phyloP scores from a whole-genome alignment of 176 grass and related monocot species.

The Musa itinerans region DNA sequence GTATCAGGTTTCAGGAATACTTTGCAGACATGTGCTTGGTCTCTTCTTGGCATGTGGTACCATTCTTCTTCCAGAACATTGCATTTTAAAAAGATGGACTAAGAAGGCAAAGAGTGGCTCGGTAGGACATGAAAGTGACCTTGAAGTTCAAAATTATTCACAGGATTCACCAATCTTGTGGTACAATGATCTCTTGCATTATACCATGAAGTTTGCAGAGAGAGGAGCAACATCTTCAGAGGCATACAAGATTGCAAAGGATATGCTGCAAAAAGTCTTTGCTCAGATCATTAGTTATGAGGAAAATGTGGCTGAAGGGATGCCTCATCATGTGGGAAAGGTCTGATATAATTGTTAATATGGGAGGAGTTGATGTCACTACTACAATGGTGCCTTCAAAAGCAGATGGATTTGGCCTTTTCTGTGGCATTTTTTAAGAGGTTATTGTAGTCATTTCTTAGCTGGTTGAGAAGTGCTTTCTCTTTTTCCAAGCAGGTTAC shows the following conservation, averaged over 20 bases:
- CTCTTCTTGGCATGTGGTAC: slow-evolving; percentile 51
- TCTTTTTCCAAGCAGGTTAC: no score
- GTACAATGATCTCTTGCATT: slow-evolving; percentile 62
- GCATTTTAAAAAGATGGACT: slow-evolving; percentile 69
- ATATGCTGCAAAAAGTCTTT: slow-evolving; percentile 51
- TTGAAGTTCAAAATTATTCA: slow-evolving; percentile 33
- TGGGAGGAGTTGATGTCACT: neutral
- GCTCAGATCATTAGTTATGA: slow-evolving; percentile 46
- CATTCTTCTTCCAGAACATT: slow-evolving; percentile 57
- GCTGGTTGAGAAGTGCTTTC: neutral
- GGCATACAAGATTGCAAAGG: slow-evolving; percentile 57
- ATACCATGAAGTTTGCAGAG: slow-evolving; percentile 60
- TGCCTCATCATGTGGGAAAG: slow-evolving; percentile 11
- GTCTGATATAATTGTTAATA: neutral
- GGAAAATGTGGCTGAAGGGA: slow-evolving; percentile 37
- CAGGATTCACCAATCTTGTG: slow-evolving; percentile 38
- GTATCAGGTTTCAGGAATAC: slow-evolving; percentile 57
- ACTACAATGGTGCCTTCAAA: neutral
- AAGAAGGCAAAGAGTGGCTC: slow-evolving; percentile 59
- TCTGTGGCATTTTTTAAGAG: neutral
- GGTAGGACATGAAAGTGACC: slow-evolving; percentile 25
- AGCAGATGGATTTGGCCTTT: neutral
- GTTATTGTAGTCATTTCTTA: neutral
- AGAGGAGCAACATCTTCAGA: slow-evolving; percentile 63
- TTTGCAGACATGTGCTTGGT: slow-evolving; percentile 72